Base-by-base conservation (phyloP, 768 basidiomycete genomes). In the Boletus bicolor region DNA sequence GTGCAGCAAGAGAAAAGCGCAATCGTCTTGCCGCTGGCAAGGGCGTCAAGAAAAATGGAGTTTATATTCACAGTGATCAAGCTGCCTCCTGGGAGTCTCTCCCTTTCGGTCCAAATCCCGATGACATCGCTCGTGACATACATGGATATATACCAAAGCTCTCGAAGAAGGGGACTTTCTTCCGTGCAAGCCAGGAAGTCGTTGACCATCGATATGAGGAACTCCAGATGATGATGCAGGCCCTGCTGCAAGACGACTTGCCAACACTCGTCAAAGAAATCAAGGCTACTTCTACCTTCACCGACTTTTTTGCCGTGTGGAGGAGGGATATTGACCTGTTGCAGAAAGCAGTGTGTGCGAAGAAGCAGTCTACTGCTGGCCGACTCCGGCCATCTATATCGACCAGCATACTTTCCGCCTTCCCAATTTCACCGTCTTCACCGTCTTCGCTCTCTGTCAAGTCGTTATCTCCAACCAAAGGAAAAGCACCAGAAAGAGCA, bases 61-160 rank as follows among this genome's bases (percentile, higher is more conserved):
- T 89, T 3, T 81, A 89, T 56, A 79, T 87, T 55, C 82, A 84
- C 55, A 79, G 83, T 34, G 85, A 90, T 64, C 76, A 78, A 53
- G 91, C 91, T 2, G 85, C 91, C 1, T 92, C 91, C 14, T 93
- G 87, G 77, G 91, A 92, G 50, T 91, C 89, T 1, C 78, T 93
- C 19, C 91, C 91, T 12, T 86, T 87, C 7, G 91, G 89, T 8
- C 90, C 90, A n/a, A 79, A 89, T 62, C 88, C 89, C 6, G 81
- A 80, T 46, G 84, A 85, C 14, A 80, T 92, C 42, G 83, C 84
- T n/a, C 79, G 76, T 49, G 81, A 88, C 56, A 78, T 91, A 41
- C 88, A 91, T 63, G 61, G 79, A 6, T 71, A 83, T 62, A 66
- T 93, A 3, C 91, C 91, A 19, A 77, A 76, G 51, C 77, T 93